Conservation (phyloP, 345 rosid species). For the Carallia brachiata region DNA sequence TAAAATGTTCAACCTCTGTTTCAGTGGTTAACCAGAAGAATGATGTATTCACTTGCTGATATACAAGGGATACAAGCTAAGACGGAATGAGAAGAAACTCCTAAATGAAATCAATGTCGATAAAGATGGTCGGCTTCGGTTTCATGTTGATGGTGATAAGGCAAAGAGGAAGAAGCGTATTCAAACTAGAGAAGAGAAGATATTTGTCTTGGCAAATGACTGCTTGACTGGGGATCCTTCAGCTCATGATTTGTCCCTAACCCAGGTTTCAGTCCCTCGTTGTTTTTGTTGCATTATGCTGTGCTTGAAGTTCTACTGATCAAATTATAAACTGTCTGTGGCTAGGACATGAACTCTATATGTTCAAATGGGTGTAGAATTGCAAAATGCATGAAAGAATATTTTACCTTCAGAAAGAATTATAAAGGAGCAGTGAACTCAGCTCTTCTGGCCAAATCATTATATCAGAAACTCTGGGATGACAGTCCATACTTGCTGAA, state of each 20-base stretch:
- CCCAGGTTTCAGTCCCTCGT: conserved; percentile 54
- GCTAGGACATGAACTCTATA: conserved; percentile 80
- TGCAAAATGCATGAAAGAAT: conserved; percentile 95
- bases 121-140: conserved; percentile 75
- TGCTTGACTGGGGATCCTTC: conserved; percentile 95
- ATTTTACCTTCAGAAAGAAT: conserved; percentile 73
- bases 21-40: conserved; percentile 1
- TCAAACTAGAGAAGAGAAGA: conserved; percentile 91
- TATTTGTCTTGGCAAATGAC: conserved; percentile 86
- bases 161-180: conserved; percentile 87
- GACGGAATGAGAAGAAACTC: conserved; percentile 94
- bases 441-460: conserved; percentile 74
- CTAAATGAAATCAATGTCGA: conserved; percentile 85
- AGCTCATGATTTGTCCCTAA: conserved; percentile 79
- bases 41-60: conserved; percentile 18
- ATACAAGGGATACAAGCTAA: conserved; percentile 93
- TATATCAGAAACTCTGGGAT: conserved; percentile 96
- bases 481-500: conserved; percentile 88
- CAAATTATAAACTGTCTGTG: conserved; percentile 25
- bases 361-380: conserved; percentile 81
- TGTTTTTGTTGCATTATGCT: conserved; percentile 6
- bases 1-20: conserved; percentile 5
- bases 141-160: conserved; percentile 78
- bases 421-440: conserved; percentile 78
- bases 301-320: conserved; percentile 21